phyloP scores from a whole-genome alignment of 2,329 filamentous ascomycete genomes.

The Corniculantispora saksenae region DNA sequence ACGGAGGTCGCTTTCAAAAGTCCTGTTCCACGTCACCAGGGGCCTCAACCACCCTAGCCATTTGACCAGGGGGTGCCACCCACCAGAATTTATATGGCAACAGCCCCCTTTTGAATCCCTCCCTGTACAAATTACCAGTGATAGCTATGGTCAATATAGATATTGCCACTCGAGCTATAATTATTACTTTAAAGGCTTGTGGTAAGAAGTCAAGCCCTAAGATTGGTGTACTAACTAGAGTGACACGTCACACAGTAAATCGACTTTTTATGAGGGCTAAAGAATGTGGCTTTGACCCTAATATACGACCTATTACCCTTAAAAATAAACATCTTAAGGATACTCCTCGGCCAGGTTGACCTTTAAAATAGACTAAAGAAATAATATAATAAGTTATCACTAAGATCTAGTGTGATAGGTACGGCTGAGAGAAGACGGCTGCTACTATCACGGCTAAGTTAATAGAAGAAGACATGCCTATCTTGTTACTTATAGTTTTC shows the following conservation, averaged over 20 bases:
- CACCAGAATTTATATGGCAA: too few species aligned
- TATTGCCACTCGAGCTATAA: not conserved
- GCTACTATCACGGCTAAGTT: slow-evolving; percentile 21
- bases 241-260: not conserved
- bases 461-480: slow-evolving; percentile 1
- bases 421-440: slow-evolving; percentile 19
- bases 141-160: not conserved
- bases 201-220: not conserved
- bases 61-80: too few species aligned
- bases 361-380: slow-evolving; percentile 1
- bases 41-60: too few species aligned
- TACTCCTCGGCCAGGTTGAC: not conserved
- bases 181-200: slow-evolving; percentile 6
- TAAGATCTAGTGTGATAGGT: slow-evolving; percentile 16
- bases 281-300: slow-evolving; percentile 18
- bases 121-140: too few species aligned
- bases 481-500: slow-evolving; percentile 18
- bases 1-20: too few species aligned
- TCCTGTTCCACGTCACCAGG: too few species aligned
- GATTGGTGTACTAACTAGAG: not conserved
- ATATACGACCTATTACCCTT: slow-evolving; percentile 3
- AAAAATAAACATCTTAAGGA: slow-evolving; percentile 14
- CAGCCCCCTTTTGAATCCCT: too few species aligned
- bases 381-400: not conserved
- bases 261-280: not conserved